Percentiles rank a stretch among this genome's conserved stretches.
Conservation (phyloP, 306 rosid species). For the Potentilla sterilis region DNA sequence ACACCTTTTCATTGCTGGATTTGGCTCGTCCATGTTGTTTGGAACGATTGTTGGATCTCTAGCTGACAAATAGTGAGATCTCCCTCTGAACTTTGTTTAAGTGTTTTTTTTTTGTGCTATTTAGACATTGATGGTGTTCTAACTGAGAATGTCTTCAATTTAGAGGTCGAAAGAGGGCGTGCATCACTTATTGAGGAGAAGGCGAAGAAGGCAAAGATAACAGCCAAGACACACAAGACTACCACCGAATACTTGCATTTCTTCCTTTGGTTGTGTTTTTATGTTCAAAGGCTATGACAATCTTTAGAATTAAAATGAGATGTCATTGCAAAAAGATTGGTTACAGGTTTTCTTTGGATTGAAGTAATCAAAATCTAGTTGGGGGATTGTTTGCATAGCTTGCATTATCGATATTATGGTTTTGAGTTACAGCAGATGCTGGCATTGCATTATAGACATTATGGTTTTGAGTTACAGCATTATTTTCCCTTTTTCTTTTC, state of each 20-base stretch:
- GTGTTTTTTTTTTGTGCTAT: background rate
- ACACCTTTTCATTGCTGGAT: slow-evolving; percentile 97
- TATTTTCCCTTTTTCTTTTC: too few species aligned
- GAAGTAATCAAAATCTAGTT: background rate
- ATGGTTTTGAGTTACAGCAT: too few species aligned
- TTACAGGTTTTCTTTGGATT: background rate
- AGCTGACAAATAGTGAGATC: slow-evolving; percentile 95
- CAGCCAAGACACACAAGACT: slow-evolving; percentile 37
- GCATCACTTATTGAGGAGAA: slow-evolving; percentile 80
- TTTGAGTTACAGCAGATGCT: too few species aligned
- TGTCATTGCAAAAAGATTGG: background rate
- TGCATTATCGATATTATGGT: too few species aligned
- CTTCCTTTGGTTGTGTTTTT: background rate
- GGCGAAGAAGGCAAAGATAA: slow-evolving; percentile 42
- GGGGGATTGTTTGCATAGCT: background rate
- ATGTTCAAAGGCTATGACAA: background rate
- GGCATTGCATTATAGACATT: too few species aligned
- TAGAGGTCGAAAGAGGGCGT: slow-evolving; percentile 99
- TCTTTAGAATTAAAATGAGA: background rate
- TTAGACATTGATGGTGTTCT: background rate
- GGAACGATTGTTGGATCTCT: slow-evolving; percentile 99
- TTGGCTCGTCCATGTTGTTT: slow-evolving; percentile 96
- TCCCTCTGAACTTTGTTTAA: background rate
- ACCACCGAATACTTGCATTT: background rate
- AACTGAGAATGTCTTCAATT: slow-evolving; percentile 10